A percentile compares a stretch with the other conserved stretches of the same genome.
Conservation (phyloP, 75 land plant species). For the Cupressus sempervirens region DNA sequence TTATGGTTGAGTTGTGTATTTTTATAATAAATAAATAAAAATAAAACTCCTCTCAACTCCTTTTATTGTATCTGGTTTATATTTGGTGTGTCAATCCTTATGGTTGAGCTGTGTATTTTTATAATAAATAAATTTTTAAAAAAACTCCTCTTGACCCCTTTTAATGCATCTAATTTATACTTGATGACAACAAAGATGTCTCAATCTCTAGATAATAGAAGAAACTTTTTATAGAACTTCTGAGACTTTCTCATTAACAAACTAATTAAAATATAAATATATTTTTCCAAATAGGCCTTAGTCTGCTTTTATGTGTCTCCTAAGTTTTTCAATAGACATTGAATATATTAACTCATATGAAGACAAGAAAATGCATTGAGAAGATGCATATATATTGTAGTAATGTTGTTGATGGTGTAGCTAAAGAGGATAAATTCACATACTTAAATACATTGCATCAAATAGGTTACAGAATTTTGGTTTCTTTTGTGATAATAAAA, state of each 20-base stretch:
- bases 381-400: neutral
- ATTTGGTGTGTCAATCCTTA: too few species aligned
- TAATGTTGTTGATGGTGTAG: neutral
- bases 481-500: neutral
- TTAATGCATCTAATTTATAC: conserved; percentile 81
- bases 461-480: neutral
- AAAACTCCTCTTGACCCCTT: too few species aligned
- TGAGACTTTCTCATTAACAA: neutral
- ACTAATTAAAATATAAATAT: neutral
- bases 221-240: neutral
- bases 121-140: too few species aligned
- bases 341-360: neutral
- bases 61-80: too few species aligned
- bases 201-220: neutral
- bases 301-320: neutral
- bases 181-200: conserved; percentile 23
- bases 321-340: neutral
- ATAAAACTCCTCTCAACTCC: too few species aligned
- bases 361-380: neutral
- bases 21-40: too few species aligned
- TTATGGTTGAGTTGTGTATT: too few species aligned
- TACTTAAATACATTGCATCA: neutral
- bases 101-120: too few species aligned
- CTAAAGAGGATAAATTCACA: neutral
- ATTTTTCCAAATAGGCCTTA: neutral